Base-by-base conservation (phyloP, 768 basidiomycete species). In the Candolleomyces efflorescens region DNA sequence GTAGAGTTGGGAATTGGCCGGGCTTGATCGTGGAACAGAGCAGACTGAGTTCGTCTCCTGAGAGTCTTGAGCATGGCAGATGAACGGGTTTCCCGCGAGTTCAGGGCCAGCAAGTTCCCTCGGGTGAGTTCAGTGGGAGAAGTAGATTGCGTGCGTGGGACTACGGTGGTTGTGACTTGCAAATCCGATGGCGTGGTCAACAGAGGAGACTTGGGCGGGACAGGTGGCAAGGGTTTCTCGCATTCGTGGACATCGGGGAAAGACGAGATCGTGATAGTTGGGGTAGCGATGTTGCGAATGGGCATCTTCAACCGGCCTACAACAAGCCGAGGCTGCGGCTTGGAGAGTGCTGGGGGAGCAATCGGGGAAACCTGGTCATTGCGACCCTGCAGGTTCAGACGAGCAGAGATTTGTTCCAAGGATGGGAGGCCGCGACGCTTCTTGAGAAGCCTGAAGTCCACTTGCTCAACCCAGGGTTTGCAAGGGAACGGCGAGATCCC, bases 401-500 rank as follows among this genome's bases (percentile, higher is more conserved):
- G 87, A 43, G 88, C 84, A 32, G 84, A 82, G 58, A 91, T 90
- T 65, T 91, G 85, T 62, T 89, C 89, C 59, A 92, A 81, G 23
- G 89, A 90, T 20, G 89, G 89, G 38, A 85, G 66, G 68, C 54
- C 37, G 60, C 48, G 59, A 59, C 32, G 32, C 48, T 68, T 68
- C 53, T 60, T 69, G 50, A 71, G 74, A 17, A 76, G 64, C 51
- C 80, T 77, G 70, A 84, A 86, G 65, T 87, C 86, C 23, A 85
- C 83, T 65, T 84, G 82, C 66, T 88, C 88, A 41, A 87, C 78
- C 83, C 86, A 85, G 9, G 79, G 77, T 59, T 79, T 65, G 54
- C 72, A 65, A 36, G 62, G 62, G 37, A 64, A 63, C 24, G 61
- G 53, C 39, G 68, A 56, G 47, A 62, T 52, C 41, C 65, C 64